Base-by-base conservation (phyloP, 2,329 filamentous ascomycete genomes). In the Claviceps digitariae region DNA sequence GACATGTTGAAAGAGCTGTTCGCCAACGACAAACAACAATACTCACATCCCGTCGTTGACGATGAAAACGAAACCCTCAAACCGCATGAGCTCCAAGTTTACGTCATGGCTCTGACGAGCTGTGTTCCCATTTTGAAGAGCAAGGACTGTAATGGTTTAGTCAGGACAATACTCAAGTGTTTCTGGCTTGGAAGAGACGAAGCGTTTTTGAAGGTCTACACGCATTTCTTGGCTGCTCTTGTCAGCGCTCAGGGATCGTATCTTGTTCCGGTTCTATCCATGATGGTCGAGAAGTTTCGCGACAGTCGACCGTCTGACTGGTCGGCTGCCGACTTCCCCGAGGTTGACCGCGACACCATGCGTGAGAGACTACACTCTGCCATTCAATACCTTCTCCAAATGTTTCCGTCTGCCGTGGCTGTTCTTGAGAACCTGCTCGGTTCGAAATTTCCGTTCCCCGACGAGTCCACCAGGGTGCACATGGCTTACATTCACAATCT, bases 401-500 rank as follows among this genome's bases (percentile, higher is more conserved):
- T 95, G 54, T 86, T 94, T 53, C 90, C 93, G 3, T 86, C 90
- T 34, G 86, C 87, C 4, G 83, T 83, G 57, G 75, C 81, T 38
- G 77, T 84, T 2, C 72, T 96, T 31, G 80, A 84, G 40, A 77
- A 80, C 36, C 73, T 90, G 49, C 68, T 95, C 41, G 70, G 78
- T 49, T 68, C 73, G 50, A 83, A 83, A 44, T 95, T 94, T 56
- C 89, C 90, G 1, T 87, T 82, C 55, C 77, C 86, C 50, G 84
- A 84, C 57, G 87, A 95, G 52, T 81, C 84, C 4, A 84, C 85
- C 57, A 83, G 83, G 58, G 76, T 81, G n/a, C 90, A 95, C 65
- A 80, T 91, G 60, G 82, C 84, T n/a, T 98, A 94, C 63, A 84
- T 95, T 54, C 78, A 85, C 61, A 95, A 97, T 64, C 73, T 97